Evolutionary conservation across 2,329 filamentous ascomycete genomes (phyloP).

Genomic region (Albophoma yamanashiensis): DNA sequence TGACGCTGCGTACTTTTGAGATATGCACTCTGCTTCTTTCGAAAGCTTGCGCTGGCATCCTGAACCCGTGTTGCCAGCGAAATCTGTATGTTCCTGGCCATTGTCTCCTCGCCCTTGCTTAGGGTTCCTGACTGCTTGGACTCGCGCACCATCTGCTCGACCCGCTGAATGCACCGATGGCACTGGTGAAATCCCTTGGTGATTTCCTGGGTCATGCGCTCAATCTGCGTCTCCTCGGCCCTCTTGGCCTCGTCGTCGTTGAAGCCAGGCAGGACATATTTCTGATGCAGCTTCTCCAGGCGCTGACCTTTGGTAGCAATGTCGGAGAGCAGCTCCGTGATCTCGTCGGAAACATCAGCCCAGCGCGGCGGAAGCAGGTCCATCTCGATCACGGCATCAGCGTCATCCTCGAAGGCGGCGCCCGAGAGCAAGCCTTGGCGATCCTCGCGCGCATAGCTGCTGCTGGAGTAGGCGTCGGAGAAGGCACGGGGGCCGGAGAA

Average conservation of each 20-base stretch:
- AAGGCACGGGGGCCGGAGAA: constrained; percentile 43
- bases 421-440: constrained; percentile 74
- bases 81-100: constrained; percentile 94
- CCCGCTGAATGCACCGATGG: constrained; percentile 75
- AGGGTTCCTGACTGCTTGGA: constrained; percentile 62
- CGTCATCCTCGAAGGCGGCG: constrained; percentile 70
- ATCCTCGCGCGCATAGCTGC: constrained; percentile 35
- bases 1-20: constrained; percentile 60
- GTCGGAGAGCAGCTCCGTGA: constrained; percentile 68
- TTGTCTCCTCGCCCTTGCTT: constrained; percentile 77
- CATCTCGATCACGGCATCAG: constrained; percentile 97
- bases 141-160: constrained; percentile 80
- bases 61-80: constrained; percentile 81
- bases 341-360: constrained; percentile 91
- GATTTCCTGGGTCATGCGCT: constrained; percentile 80
- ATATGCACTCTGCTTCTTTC: constrained; percentile 96
- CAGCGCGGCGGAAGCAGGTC: constrained; percentile 89
- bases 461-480: constrained; percentile 45
- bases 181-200: constrained; percentile 84
- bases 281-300: constrained; percentile 89
- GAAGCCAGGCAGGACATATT: constrained; percentile 92
- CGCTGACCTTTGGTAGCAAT: constrained; percentile 75
- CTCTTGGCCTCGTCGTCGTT: constrained; percentile 87
- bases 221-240: constrained; percentile 82
- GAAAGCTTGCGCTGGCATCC: constrained; percentile 81